phyloP scores from a whole-genome alignment of 257 asterid species.

The Verbena officinalis region DNA sequence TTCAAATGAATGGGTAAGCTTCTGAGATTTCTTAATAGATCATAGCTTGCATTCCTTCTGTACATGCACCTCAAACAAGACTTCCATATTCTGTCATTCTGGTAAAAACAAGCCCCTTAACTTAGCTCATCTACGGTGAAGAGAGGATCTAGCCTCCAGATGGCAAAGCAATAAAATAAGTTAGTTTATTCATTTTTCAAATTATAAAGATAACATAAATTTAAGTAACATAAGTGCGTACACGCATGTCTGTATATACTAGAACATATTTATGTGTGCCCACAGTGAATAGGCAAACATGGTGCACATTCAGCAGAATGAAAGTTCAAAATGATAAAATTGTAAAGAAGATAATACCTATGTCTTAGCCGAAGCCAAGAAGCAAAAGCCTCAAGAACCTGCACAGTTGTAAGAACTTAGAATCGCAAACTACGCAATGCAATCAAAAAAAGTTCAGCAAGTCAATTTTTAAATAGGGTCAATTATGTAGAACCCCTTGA shows the following conservation, averaged over 20 bases:
- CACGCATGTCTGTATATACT: conserved; percentile 4
- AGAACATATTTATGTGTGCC: not conserved
- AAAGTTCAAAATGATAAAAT: conserved; percentile 24
- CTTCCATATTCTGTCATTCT: not conserved
- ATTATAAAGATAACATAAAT: conserved; percentile 14
- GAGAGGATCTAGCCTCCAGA: conserved; percentile 10
- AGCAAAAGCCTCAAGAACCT: conserved; percentile 99
- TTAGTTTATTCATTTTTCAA: not conserved
- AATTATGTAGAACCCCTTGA: too few relatives aligned
- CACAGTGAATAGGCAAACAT: not conserved
- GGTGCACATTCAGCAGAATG: conserved; percentile 16
- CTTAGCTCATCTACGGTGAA: conserved; percentile 8
- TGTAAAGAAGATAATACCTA: conserved; percentile 53
- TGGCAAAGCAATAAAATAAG: conserved; percentile 3
- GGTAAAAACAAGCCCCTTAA: conserved; percentile 20
- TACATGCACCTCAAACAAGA: conserved; percentile 22
- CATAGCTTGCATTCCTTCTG: conserved; percentile 6
- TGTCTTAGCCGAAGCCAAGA: conserved; percentile 98
- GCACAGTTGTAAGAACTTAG: conserved; percentile 41
- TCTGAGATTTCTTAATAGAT: conserved; percentile 20
- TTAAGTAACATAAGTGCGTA: conserved; percentile 8
- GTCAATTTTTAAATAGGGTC: too few relatives aligned
- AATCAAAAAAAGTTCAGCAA: conserved; percentile 18
- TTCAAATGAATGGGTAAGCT: conserved; percentile 10
- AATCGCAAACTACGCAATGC: conserved; percentile 27